Evolutionary conservation across 495 filamentous ascomycete genomes (phyloP).

Genomic region (Podospora tetraspora): DNA sequence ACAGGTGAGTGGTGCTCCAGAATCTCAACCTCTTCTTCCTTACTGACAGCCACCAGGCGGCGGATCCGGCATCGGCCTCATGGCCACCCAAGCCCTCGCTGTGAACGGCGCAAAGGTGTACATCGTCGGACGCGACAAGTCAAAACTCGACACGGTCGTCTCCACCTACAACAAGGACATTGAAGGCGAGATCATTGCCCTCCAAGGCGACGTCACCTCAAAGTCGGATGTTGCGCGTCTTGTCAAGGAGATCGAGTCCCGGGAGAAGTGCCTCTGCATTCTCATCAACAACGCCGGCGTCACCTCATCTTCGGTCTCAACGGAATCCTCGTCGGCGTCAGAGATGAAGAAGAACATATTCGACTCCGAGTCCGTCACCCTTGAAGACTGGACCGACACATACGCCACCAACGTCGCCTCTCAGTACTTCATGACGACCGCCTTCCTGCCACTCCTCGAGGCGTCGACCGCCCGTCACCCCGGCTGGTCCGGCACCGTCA

Average conservation of each 20-base stretch:
- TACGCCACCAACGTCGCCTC: conserved; percentile 75
- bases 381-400: conserved; percentile 61
- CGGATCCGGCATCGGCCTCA: conserved; percentile 58
- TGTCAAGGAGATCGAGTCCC: conserved; percentile 56
- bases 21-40: neutral
- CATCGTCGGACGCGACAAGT: conserved; percentile 66
- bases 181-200: conserved; percentile 46
- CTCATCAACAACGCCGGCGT: conserved; percentile 78
- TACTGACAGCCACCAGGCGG: conserved; percentile 14
- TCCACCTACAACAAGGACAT: conserved; percentile 32
- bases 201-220: conserved; percentile 67
- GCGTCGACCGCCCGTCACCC: conserved; percentile 40
- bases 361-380: conserved; percentile 35
- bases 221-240: conserved; percentile 63
- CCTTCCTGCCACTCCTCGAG: conserved; percentile 41
- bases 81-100: conserved; percentile 76
- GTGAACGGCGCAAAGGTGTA: conserved; percentile 78
- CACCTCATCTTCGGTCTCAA: conserved; percentile 52
- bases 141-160: conserved; percentile 29
- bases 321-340: conserved; percentile 49
- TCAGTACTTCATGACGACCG: conserved; percentile 50
- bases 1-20: conserved; percentile 36
- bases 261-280: conserved; percentile 64
- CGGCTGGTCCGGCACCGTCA: conserved; percentile 51
- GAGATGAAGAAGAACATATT: conserved; percentile 51